Percentiles rank a stretch among this genome's conserved stretches.
Conservation (phyloP, 2,329 filamentous ascomycete genomes). For the Monilinia laxa region DNA sequence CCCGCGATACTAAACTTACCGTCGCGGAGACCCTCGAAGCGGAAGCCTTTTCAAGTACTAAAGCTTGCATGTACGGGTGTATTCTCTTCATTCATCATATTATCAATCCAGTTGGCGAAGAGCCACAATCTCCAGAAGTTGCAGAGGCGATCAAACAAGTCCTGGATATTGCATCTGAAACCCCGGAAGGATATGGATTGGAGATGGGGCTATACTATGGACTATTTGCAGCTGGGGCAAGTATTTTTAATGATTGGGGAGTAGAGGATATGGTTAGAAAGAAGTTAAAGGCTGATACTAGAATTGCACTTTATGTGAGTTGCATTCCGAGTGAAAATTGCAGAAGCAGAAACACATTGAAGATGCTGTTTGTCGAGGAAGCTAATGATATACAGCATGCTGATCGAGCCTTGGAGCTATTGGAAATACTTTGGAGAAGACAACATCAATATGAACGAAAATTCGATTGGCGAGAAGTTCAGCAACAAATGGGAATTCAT, state of each 20-base stretch:
- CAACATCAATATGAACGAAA: constrained; percentile 38
- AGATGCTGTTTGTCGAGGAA: too few relatives aligned
- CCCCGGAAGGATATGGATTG: constrained; percentile 37
- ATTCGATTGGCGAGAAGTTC: constrained; percentile 39
- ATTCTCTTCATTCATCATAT: constrained; percentile 39
- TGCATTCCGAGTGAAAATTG: background rate
- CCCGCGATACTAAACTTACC: constrained; percentile 35
- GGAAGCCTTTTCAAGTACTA: constrained; percentile 38
- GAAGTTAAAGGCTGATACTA: constrained; percentile 36
- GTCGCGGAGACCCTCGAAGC: constrained; percentile 37
- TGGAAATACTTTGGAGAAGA: constrained; percentile 39
- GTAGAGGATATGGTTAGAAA: constrained; percentile 35
- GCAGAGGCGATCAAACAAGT: constrained; percentile 34
- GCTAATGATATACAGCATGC: constrained; percentile 33
- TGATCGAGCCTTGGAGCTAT: constrained; percentile 36
- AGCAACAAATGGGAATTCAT: constrained; percentile 38
- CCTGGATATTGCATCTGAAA: constrained; percentile 37
- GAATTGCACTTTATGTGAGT: constrained; percentile 38
- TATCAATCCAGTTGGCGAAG: constrained; percentile 32
- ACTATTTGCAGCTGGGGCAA: constrained; percentile 37
- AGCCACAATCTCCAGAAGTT: constrained; percentile 32
- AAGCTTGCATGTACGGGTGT: constrained; percentile 36
- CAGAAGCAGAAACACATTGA: background rate
- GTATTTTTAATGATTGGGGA: constrained; percentile 35
- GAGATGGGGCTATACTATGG: constrained; percentile 40